phyloP scores from a whole-genome alignment of 2,329 filamentous ascomycete species.

The Ophiosphaerella narmari region DNA sequence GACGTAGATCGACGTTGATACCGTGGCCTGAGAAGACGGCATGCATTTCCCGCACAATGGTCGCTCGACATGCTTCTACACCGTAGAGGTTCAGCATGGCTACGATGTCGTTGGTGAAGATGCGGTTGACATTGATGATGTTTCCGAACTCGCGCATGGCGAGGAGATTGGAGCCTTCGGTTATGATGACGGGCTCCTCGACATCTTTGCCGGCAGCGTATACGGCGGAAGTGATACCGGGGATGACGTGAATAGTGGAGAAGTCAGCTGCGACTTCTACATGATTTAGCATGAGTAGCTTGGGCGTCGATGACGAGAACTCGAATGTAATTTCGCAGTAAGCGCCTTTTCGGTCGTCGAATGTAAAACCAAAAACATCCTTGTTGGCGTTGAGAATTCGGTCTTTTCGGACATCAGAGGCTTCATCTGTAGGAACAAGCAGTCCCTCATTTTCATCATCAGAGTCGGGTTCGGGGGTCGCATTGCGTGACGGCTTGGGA shows the following conservation, averaged over 20 bases:
- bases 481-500: slow-evolving; percentile 44
- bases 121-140: slow-evolving; percentile 81
- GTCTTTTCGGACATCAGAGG: slow-evolving; percentile 38
- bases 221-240: slow-evolving; percentile 74
- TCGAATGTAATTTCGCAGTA: slow-evolving; percentile 82
- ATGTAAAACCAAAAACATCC: slow-evolving; percentile 77
- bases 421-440: slow-evolving; percentile 33
- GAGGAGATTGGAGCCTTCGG: slow-evolving; percentile 82
- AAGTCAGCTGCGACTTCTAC: slow-evolving; percentile 80
- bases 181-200: slow-evolving; percentile 63
- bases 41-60: slow-evolving; percentile 84
- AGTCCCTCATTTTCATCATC: slow-evolving; percentile 31
- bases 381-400: slow-evolving; percentile 53
- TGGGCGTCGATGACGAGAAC: slow-evolving; percentile 79
- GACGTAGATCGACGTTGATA: slow-evolving; percentile 88
- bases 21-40: slow-evolving; percentile 88
- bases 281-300: slow-evolving; percentile 89
- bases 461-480: slow-evolving; percentile 35
- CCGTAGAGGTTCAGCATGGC: slow-evolving; percentile 85
- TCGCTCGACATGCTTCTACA: slow-evolving; percentile 86
- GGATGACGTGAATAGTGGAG: slow-evolving; percentile 85
- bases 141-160: slow-evolving; percentile 90
- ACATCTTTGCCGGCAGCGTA: slow-evolving; percentile 57
- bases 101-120: slow-evolving; percentile 91
- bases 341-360: slow-evolving; percentile 73